A percentile compares a stretch with the other conserved stretches of the same genome.
These are phyloP conservation scores for Kwoniella europaea DNA, from an alignment of 768 basidiomycete species.

Conservation along the genomic window DNA sequence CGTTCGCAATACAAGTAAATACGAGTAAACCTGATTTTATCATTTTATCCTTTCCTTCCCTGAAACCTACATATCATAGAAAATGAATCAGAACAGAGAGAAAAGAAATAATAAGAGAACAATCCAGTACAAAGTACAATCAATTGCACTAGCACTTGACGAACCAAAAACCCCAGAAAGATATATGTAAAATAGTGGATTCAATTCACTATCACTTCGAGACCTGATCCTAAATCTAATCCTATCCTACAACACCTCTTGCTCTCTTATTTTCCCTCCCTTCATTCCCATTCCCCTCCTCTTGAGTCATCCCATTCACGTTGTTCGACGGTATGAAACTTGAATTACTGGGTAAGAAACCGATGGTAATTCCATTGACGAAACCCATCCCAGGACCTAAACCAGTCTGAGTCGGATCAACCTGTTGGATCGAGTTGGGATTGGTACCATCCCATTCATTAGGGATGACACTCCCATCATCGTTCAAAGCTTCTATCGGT, in stretches of 20 bases:
- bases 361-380: constrained; percentile 8
- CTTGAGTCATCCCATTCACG: not conserved
- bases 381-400: not conserved
- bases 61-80: no score
- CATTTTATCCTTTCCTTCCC: no score
- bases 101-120: no score
- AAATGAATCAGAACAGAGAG: no score
- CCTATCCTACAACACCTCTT: constrained; percentile 20
- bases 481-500: constrained; percentile 34
- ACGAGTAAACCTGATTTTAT: not conserved
- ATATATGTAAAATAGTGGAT: not conserved
- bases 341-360: constrained; percentile 4
- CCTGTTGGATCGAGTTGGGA: not conserved
- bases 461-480: constrained; percentile 17
- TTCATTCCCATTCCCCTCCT: not conserved
- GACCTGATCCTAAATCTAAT: not conserved
- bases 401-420: not conserved
- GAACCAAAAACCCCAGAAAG: not conserved
- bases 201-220: not conserved
- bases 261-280: constrained; percentile 22
- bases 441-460: constrained; percentile 12
- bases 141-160: no score
- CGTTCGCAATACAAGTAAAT: not conserved
- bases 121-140: no score
- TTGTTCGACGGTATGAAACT: not conserved